Conservation (phyloP, 768 basidiomycete species). For the Trametes villosa region DNA sequence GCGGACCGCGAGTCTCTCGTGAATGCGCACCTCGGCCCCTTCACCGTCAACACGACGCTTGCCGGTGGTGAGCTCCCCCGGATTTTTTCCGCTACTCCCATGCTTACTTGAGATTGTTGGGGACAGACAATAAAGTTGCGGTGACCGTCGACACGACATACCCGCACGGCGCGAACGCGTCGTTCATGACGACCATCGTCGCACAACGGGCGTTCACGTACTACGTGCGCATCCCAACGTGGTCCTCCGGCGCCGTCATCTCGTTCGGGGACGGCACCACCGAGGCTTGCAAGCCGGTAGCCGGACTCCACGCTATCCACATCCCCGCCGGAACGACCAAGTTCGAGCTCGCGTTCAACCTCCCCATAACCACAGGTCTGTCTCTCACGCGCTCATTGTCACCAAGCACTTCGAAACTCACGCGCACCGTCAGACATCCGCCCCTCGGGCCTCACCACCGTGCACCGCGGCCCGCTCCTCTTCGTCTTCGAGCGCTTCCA, state of each 20-base stretch:
- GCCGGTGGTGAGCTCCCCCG: slow-evolving; percentile 34
- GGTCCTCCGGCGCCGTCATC: slow-evolving; percentile 51
- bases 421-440: no score
- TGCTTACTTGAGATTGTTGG: background rate
- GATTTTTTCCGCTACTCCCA: background rate
- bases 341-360: slow-evolving; percentile 44
- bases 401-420: no score
- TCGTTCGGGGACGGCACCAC: slow-evolving; percentile 40
- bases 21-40: slow-evolving; percentile 53
- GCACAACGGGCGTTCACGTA: slow-evolving; percentile 49
- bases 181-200: slow-evolving; percentile 46
- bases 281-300: slow-evolving; percentile 42
- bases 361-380: no score
- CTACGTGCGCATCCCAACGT: slow-evolving; percentile 53
- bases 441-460: no score
- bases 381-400: no score
- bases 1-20: slow-evolving; percentile 48
- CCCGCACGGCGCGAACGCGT: slow-evolving; percentile 51
- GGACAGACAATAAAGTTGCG: slow-evolving; percentile 45
- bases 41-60: slow-evolving; percentile 45
- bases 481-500: no score
- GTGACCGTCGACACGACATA: slow-evolving; percentile 52
- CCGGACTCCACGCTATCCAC: slow-evolving; percentile 49
- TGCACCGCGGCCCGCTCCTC: no score
- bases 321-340: slow-evolving; percentile 47